A percentile compares a stretch with the other conserved stretches of the same genome.
Evolutionary conservation across 306 rosid genomes (phyloP).

Genomic region (Senna siamea): DNA sequence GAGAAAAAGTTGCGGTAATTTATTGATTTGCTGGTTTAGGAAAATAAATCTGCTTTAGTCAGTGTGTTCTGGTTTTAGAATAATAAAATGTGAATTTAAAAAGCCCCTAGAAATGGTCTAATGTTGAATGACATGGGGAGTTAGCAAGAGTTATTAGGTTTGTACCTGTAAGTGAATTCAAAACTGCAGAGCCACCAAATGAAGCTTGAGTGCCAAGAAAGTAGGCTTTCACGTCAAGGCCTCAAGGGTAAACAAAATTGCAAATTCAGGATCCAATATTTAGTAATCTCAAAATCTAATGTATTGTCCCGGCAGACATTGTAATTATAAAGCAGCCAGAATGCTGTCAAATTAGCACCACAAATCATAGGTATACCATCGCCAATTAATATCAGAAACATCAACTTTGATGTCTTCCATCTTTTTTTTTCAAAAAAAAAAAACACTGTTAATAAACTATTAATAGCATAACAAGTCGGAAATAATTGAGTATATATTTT

Average conservation of each 20-base stretch:
- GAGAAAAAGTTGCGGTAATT: not conserved
- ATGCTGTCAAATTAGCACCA: slow-evolving; percentile 2
- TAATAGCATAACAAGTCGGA: not conserved
- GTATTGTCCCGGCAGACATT: slow-evolving; percentile 8
- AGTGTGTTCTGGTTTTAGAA: not conserved
- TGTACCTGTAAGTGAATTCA: no score
- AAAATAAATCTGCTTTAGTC: slow-evolving; percentile 1
- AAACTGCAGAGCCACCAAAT: slow-evolving; percentile 11
- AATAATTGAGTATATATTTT: not conserved
- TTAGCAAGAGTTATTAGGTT: not conserved
- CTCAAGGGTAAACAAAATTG: not conserved
- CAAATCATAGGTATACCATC: not conserved
- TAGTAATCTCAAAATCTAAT: not conserved
- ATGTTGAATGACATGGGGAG: no score
- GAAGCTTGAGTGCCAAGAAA: slow-evolving; percentile 13
- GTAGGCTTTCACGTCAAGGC: slow-evolving; percentile 19
- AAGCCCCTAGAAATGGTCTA: not conserved
- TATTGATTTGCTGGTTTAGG: slow-evolving; percentile 10
- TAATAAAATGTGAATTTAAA: not conserved
- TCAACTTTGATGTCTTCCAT: not conserved
- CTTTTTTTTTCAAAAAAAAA: no score
- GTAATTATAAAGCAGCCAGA: not conserved
- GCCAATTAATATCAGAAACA: not conserved
- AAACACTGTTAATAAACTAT: not conserved
- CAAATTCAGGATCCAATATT: slow-evolving; percentile 1